Percentiles rank a stretch among this genome's conserved stretches.
Evolutionary conservation across 1,284 basidiomycete species (phyloP).

Genomic region (Inonotus obliquus): DNA sequence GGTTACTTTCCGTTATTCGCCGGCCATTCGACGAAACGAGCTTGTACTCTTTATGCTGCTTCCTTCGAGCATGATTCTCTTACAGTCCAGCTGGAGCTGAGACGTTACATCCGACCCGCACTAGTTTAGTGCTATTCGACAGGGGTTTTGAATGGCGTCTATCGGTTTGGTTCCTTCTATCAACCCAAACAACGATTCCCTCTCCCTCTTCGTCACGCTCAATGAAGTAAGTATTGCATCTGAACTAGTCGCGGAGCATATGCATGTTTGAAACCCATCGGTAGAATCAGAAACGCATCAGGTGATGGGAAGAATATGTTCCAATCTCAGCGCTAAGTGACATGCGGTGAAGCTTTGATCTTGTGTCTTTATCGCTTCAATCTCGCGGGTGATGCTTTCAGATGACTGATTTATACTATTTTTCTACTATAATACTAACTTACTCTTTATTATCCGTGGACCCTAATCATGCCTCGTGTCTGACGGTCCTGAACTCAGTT

Average conservation of each 20-base stretch:
- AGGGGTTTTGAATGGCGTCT: neutral
- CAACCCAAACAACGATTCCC: neutral
- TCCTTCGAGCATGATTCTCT: slow-evolving; percentile 1
- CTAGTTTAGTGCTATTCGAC: neutral
- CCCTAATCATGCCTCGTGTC: neutral
- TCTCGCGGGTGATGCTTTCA: neutral
- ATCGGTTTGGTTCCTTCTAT: neutral
- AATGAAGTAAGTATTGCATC: neutral
- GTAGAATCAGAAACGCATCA: neutral
- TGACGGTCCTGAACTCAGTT: slow-evolving; percentile 7
- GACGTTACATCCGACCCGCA: neutral
- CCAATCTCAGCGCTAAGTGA: neutral
- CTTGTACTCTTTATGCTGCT: neutral
- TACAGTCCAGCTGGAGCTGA: neutral
- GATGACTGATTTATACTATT: neutral
- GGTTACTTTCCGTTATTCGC: slow-evolving; percentile 4
- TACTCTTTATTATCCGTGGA: neutral
- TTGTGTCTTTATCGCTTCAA: neutral
- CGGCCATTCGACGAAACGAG: neutral
- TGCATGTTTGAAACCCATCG: slow-evolving; percentile 2
- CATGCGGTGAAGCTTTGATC: slow-evolving; percentile 1
- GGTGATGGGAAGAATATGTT: neutral
- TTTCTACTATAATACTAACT: neutral
- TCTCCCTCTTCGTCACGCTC: neutral
- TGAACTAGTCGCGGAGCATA: slow-evolving; percentile 1